These are phyloP conservation scores for Curvularia eragrostidis DNA, from an alignment of 2,329 filamentous ascomycete species.

Conservation along the genomic window DNA sequence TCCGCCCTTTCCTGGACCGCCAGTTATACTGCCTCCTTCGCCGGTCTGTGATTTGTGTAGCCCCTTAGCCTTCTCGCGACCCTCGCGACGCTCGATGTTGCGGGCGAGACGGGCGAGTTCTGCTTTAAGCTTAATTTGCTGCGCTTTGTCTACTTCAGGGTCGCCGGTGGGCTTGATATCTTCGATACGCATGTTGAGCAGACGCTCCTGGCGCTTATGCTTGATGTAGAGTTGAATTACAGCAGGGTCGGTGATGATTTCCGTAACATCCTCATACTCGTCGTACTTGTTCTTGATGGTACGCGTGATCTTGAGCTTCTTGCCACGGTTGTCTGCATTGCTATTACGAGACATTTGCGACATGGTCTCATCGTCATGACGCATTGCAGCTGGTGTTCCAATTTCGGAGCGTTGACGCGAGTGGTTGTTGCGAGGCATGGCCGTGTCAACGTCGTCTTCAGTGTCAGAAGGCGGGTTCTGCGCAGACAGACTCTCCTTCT, in stretches of 20 bases:
- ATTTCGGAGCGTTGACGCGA: constrained; percentile 65
- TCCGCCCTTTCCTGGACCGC: constrained; percentile 54
- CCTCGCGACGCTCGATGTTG: constrained; percentile 88
- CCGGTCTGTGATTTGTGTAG: constrained; percentile 51
- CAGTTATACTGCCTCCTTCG: constrained; percentile 54
- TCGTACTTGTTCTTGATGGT: constrained; percentile 68
- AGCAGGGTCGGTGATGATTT: constrained; percentile 69
- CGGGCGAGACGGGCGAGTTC: constrained; percentile 86
- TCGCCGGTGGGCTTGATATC: constrained; percentile 70
- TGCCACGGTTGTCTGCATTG: constrained; percentile 68
- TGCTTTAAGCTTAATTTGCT: constrained; percentile 68
- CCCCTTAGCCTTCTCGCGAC: constrained; percentile 88
- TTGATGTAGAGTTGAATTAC: constrained; percentile 91
- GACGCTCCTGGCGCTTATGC: constrained; percentile 72
- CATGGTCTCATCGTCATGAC: constrained; percentile 72
- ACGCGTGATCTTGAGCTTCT: constrained; percentile 75
- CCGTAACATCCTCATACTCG: constrained; percentile 59
- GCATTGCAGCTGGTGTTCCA: constrained; percentile 60
- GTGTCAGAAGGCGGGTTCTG: constrained; percentile 75
- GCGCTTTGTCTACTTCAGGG: constrained; percentile 68
- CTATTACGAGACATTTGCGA: constrained; percentile 59
- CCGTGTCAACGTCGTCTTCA: constrained; percentile 67
- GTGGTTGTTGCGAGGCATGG: constrained; percentile 52
- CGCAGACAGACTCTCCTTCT: constrained; percentile 79
- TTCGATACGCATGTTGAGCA: constrained; percentile 75